Base-by-base conservation (phyloP, 305 asterid species). In the Rubia tinctorum region DNA sequence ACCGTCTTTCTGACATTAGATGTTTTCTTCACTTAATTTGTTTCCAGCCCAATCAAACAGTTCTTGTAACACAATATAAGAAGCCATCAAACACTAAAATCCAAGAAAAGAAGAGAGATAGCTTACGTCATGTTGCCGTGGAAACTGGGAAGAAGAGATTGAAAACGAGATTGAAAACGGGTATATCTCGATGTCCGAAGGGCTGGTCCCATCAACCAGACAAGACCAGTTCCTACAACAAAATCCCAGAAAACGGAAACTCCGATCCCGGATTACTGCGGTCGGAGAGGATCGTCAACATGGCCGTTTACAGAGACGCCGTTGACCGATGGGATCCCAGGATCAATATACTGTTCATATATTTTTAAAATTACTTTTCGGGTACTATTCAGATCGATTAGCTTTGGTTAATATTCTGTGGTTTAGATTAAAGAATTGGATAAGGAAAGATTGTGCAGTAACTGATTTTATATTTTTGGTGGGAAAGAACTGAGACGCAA, bases 91-190 rank as follows among this genome's bases (percentile, higher is more conserved):
- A 13, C 25, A 69, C 30, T n/a, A 45, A 67, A 22, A 71, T 53
- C 64, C n/a, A 22, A 45, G 68, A 58, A 58, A 27, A 79, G 12
- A 13, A 53, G 64, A n/a, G 37, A 61, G 47, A 68, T 73, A 76
- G 71, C 87, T 82, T 66, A 87, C 91, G 81, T 87, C 90, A 89
- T 89, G 73, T 81, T 78, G 74, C 59, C 81, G 25, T 71, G 73
- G 75, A 75, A 76, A 61, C 72, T 76, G 14, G 85, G 85, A 34
- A 84, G 77, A 76, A 82, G 40, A 69, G 76, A 80, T 55, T 80
- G 77, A 75, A 85, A 80, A 81, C 80, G 81, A 71, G 75, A 80
- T 68, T 68, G 63, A 56, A 74, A 40, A 20, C 83, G 80, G 51
- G 76, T 73, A 68, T 77, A 75, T 79, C 80, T 81, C 17, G 76